Evolutionary conservation across 108 stramenopile genomes (phyloP), one percentile per base, ranked within the genome.

Genomic region (Epipyxis sp.): DNA sequence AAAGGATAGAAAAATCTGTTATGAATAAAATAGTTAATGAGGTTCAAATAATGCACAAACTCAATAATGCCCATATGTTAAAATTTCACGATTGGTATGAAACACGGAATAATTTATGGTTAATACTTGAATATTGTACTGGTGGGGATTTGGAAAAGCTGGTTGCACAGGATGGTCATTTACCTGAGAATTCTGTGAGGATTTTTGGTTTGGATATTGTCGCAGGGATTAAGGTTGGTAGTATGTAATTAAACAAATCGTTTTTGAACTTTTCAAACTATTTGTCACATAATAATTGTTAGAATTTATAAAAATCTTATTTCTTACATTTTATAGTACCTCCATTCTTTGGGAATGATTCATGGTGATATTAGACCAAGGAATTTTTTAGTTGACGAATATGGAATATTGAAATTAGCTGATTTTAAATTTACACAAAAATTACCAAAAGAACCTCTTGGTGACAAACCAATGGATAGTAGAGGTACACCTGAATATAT

Each of bases 21-120:
- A 87, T 88, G 83, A 69, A 80, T 32, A 74, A 74, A 29, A 42
- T 74, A 34, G 80, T 87, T 30, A 80, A 81, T 25, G 88, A 87
- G 76, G 88, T 88, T n/a, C 84, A 87, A 54, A 67, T 86, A 40
- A 84, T 86, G 71, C 86, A 88, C 78, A 85, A 80, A 32, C 83
- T 88, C 10, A 40, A 37, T 40, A 77, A 83, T 80, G 84, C 84
- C 27, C 79, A 87, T 69, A 65, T 81, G 1, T 69, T 88, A 39
- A 80, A 81, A 42, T 88, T 88, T 74, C 74, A 81, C 59, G 87
- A 88, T 59, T 88, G 88, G 88, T 88, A 88, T 82, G 88, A 88
- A 85, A 88, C 88, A 42, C 62, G 87, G 16, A 80, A 87, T 81
- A 87, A 87, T 71, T 83, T 88, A 1, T 88, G 86, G 86, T 77